phyloP scores from a whole-genome alignment of 2,329 filamentous ascomycete species.

The Neonectria magnoliae region DNA sequence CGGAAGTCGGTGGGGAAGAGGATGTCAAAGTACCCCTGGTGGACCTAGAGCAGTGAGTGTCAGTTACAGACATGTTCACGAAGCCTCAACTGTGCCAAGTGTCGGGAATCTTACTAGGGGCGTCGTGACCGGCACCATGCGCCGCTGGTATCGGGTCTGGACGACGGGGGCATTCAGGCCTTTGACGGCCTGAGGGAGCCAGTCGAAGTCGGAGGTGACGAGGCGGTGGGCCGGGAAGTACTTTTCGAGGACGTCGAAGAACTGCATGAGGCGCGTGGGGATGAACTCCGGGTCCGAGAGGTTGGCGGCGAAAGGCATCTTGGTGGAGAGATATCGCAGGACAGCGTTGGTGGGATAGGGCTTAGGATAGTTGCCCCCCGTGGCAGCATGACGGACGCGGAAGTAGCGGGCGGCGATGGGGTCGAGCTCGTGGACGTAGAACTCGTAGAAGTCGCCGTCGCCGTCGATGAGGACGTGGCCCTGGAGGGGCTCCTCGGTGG shows the following conservation, averaged over 20 bases:
- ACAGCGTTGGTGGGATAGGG: constrained; percentile 65
- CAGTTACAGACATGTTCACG: constrained; percentile 8
- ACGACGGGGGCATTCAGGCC: constrained; percentile 95
- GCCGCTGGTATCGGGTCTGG: constrained; percentile 89
- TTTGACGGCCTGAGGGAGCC: constrained; percentile 81
- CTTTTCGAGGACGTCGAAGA: constrained; percentile 88
- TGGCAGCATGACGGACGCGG: constrained; percentile 82
- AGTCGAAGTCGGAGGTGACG: constrained; percentile 90
- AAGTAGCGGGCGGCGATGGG: constrained; percentile 85
- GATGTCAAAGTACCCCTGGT: constrained; percentile 99
- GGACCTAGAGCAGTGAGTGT: constrained; percentile 67
- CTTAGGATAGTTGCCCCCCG: constrained; percentile 69
- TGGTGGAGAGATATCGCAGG: constrained; percentile 69
- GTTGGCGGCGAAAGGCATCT: constrained; percentile 77
- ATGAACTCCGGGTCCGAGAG: constrained; percentile 90
- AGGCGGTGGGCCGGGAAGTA: constrained; percentile 93
- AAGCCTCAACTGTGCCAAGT: neutral
- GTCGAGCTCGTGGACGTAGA: constrained; percentile 84
- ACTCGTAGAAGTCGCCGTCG: constrained; percentile 92
- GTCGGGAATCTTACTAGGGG: constrained; percentile 73
- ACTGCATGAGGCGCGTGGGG: constrained; percentile 93
- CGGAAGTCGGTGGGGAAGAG: constrained; percentile 96
- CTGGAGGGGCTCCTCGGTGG: constrained; percentile 85
- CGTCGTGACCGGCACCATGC: constrained; percentile 89
- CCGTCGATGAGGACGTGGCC: constrained; percentile 87